Evolutionary conservation across 129 eudicot genomes (phyloP).

Genomic region (Saposhnikovia divaricata): DNA sequence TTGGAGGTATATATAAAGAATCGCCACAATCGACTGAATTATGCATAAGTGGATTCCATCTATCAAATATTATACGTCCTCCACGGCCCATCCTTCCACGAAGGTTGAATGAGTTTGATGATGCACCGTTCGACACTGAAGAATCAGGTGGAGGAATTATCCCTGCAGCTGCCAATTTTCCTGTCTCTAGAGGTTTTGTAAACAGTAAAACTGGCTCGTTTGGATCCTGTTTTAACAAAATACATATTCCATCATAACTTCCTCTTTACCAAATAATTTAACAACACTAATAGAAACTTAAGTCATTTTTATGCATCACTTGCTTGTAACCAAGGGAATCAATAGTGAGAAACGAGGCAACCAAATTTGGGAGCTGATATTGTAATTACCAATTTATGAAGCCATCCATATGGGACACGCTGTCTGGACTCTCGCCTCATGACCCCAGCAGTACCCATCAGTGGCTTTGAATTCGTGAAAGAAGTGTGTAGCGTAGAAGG

Average conservation of each 20-base stretch:
- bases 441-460: constrained; percentile 39
- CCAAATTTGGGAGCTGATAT: not conserved
- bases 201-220: constrained; percentile 75
- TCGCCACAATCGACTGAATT: constrained; percentile 49
- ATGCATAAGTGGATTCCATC: constrained; percentile 73
- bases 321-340: not conserved
- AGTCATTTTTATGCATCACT: not conserved
- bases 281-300: not conserved
- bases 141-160: constrained; percentile 60
- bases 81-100: constrained; percentile 92
- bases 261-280: not conserved
- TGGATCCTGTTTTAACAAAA: constrained; percentile 59
- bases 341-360: not conserved
- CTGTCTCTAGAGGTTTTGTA: constrained; percentile 70
- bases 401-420: constrained; percentile 52
- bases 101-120: constrained; percentile 26
- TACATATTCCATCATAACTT: not conserved
- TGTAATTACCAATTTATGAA: constrained; percentile 58
- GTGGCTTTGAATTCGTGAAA: constrained; percentile 37
- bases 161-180: constrained; percentile 72
- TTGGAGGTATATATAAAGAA: constrained; percentile 48
- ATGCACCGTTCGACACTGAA: constrained; percentile 18
- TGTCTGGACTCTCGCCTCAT: constrained; percentile 45
- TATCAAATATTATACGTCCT: constrained; percentile 80
- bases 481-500: constrained; percentile 30